Conservation (phyloP, 768 basidiomycete genomes). For the Auriscalpium orientale region DNA sequence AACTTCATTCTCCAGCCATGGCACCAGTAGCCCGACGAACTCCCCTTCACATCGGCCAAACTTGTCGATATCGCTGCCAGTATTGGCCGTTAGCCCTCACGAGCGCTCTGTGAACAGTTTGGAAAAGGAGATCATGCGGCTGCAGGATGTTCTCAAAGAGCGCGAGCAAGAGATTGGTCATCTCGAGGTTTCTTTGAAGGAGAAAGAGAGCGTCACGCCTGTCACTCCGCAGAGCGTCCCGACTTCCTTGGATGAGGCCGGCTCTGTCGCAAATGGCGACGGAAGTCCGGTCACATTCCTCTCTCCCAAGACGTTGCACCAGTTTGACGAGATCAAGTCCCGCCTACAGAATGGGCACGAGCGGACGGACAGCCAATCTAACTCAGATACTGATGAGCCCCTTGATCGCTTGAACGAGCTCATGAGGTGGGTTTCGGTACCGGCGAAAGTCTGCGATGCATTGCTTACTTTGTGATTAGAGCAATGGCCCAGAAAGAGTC, state of each 20-base stretch:
- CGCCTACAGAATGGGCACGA: conserved; percentile 44
- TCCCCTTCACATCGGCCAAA: conserved; percentile 53
- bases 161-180: conserved; percentile 84
- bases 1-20: conserved; percentile 69
- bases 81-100: conserved; percentile 29
- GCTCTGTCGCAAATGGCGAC: conserved; percentile 2
- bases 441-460: conserved; percentile 2
- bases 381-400: conserved; percentile 59
- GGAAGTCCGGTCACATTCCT: conserved; percentile 30
- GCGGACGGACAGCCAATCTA: conserved; percentile 18
- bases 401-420: conserved; percentile 81
- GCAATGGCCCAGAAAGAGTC: conserved; percentile 98
- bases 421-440: conserved; percentile 60
- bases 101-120: conserved; percentile 80
- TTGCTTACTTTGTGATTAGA: conserved; percentile 32
- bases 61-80: conserved; percentile 49
- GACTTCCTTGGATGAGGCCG: neutral
- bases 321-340: conserved; percentile 67
- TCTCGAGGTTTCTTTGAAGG: conserved; percentile 52
- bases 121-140: conserved; percentile 91
- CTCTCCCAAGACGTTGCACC: conserved; percentile 65
- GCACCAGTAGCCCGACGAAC: conserved; percentile 56
- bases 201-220: conserved; percentile 21
- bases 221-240: neutral
- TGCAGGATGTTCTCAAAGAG: conserved; percentile 87